Evolutionary conservation across 2,329 filamentous ascomycete genomes (phyloP).

Genomic region (Allantophomopsis cytisporea): DNA sequence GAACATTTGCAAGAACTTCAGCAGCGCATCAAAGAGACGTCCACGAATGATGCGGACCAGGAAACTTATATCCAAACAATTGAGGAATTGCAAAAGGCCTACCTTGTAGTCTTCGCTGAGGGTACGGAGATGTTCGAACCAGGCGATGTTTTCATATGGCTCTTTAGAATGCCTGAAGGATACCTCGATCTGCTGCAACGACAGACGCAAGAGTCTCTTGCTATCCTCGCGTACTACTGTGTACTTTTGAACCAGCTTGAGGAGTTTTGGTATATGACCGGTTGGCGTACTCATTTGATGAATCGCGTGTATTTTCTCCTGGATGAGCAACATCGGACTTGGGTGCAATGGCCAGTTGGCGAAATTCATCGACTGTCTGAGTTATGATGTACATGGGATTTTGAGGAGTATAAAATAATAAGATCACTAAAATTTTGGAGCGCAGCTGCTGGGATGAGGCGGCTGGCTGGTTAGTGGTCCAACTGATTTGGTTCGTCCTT

Average conservation of each 20-base stretch:
- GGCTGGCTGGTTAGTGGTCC: too few relatives aligned
- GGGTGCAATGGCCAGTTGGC: constrained; percentile 14
- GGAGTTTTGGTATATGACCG: constrained; percentile 18
- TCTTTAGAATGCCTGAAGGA: constrained; percentile 19
- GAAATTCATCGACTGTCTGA: constrained; percentile 6
- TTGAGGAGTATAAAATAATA: too few relatives aligned
- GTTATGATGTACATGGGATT: too few relatives aligned
- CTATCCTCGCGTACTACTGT: constrained; percentile 19
- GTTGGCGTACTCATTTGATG: constrained; percentile 19
- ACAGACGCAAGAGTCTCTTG: constrained; percentile 18
- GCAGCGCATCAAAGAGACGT: constrained; percentile 7
- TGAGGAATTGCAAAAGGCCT: constrained; percentile 16
- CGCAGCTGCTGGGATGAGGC: too few relatives aligned
- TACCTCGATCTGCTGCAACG: constrained; percentile 19
- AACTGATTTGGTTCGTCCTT: too few relatives aligned
- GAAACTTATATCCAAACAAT: constrained; percentile 16
- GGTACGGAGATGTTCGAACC: constrained; percentile 12
- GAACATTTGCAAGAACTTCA: constrained; percentile 10
- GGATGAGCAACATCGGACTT: constrained; percentile 18
- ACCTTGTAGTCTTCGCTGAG: constrained; percentile 11
- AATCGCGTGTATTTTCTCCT: constrained; percentile 14
- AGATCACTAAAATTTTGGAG: too few relatives aligned
- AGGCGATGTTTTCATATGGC: constrained; percentile 23
- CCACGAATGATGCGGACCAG: constrained; percentile 5
- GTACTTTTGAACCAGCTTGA: constrained; percentile 17